These are phyloP conservation scores for Aaosphaeria pasadenensis DNA, from an alignment of 2,329 filamentous ascomycete genomes.

Conservation along the genomic window DNA sequence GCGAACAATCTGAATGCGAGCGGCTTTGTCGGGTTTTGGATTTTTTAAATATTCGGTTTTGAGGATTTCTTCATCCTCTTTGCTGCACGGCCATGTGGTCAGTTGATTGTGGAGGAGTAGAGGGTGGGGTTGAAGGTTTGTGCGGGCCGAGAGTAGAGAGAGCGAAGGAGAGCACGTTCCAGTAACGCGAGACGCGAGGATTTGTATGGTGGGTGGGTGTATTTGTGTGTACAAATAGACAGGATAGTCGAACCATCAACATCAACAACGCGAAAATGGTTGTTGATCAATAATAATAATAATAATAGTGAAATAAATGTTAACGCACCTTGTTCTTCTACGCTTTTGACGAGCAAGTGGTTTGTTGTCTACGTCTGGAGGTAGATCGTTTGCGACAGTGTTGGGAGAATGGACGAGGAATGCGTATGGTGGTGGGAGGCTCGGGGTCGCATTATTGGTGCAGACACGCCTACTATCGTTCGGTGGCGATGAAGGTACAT, in stretches of 20 bases:
- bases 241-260: slow-evolving; percentile 3
- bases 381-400: slow-evolving; percentile 54
- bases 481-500: slow-evolving; percentile 1
- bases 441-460: not conserved
- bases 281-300: slow-evolving; percentile 8
- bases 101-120: slow-evolving; percentile 9
- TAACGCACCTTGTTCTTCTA: slow-evolving; percentile 56
- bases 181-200: not conserved
- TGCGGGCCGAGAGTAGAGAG: not conserved
- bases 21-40: slow-evolving; percentile 86
- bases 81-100: slow-evolving; percentile 28
- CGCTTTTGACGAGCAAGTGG: slow-evolving; percentile 59
- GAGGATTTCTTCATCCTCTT: slow-evolving; percentile 81
- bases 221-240: too few relatives aligned
- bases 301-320: not conserved
- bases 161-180: slow-evolving; percentile 20
- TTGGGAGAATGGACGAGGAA: slow-evolving; percentile 61
- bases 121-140: slow-evolving; percentile 7
- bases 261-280: slow-evolving; percentile 3
- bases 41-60: slow-evolving; percentile 83
- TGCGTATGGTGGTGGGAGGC: slow-evolving; percentile 33
- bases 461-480: not conserved
- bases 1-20: slow-evolving; percentile 78
- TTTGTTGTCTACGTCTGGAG: slow-evolving; percentile 59
- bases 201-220: too few relatives aligned